phyloP scores from a whole-genome alignment of 768 basidiomycete genomes.

The Gautieria morchelliformis region DNA sequence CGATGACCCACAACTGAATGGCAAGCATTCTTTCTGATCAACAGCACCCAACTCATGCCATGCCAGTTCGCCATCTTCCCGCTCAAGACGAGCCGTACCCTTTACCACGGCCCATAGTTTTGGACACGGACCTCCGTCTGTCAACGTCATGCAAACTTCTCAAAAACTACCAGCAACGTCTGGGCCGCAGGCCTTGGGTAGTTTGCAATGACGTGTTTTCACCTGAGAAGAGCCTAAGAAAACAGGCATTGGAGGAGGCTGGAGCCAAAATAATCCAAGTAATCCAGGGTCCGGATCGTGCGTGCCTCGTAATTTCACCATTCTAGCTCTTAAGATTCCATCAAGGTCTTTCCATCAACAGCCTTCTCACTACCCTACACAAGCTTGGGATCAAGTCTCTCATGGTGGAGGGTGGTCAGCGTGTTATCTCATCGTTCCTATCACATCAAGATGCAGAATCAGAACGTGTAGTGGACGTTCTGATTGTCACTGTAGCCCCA shows the following conservation, averaged over 20 bases:
- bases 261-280: constrained; percentile 62
- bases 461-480: constrained; percentile 43
- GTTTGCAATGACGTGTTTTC: constrained; percentile 32
- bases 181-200: constrained; percentile 66
- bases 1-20: constrained; percentile 92
- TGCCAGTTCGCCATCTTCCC: constrained; percentile 17
- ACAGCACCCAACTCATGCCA: not conserved
- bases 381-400: constrained; percentile 54
- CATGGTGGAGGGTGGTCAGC: constrained; percentile 95
- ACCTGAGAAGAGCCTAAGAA: constrained; percentile 16
- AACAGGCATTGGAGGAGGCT: constrained; percentile 39
- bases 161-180: constrained; percentile 45
- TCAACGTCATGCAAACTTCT: constrained; percentile 60
- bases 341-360: constrained; percentile 35
- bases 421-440: constrained; percentile 70
- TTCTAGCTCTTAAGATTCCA: constrained; percentile 6
- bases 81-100: constrained; percentile 9
- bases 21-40: constrained; percentile 32
- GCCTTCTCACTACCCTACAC: constrained; percentile 44
- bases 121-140: constrained; percentile 70
- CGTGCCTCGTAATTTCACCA: constrained; percentile 4
- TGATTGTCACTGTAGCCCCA: constrained; percentile 85
- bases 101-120: constrained; percentile 73
- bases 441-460: constrained; percentile 12
- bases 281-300: constrained; percentile 28